Evolutionary conservation across 768 basidiomycete species (phyloP).

Genomic region (Xerocomus spinulosus): DNA sequence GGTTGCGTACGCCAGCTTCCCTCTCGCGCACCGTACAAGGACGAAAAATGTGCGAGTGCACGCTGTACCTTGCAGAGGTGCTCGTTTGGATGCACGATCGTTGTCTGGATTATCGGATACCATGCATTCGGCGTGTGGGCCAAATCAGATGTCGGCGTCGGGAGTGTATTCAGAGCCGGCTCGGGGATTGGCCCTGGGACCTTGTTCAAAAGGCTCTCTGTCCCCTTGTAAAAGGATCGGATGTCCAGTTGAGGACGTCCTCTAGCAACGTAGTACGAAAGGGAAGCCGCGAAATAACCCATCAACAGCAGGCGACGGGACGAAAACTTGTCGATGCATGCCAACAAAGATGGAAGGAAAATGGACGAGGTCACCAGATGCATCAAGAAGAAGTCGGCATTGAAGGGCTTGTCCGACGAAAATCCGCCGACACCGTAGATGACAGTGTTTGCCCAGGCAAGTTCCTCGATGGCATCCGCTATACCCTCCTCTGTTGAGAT

Average conservation of each 20-base stretch:
- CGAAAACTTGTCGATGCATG: slow-evolving; percentile 27
- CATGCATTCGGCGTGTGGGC: slow-evolving; percentile 49
- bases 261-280: slow-evolving; percentile 30
- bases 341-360: slow-evolving; percentile 51
- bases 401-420: slow-evolving; percentile 44
- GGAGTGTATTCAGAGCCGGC: slow-evolving; percentile 27
- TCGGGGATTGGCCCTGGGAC: slow-evolving; percentile 16
- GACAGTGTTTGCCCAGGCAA: slow-evolving; percentile 50
- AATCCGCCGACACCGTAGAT: slow-evolving; percentile 61
- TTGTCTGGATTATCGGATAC: slow-evolving; percentile 50
- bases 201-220: slow-evolving; percentile 33
- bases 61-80: slow-evolving; percentile 47
- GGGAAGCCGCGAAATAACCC: slow-evolving; percentile 21
- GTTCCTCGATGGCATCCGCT: slow-evolving; percentile 54
- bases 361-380: slow-evolving; percentile 66
- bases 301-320: slow-evolving; percentile 12
- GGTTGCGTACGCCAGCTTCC: slow-evolving; percentile 22
- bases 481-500: slow-evolving; percentile 34
- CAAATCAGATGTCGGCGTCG: slow-evolving; percentile 30
- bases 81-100: slow-evolving; percentile 55
- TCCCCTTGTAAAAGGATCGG: slow-evolving; percentile 26
- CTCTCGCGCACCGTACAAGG: slow-evolving; percentile 39
- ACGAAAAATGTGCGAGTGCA: slow-evolving; percentile 42
- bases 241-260: slow-evolving; percentile 33
- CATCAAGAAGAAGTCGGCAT: slow-evolving; percentile 65